These are phyloP conservation scores for Nyssa sinensis DNA, from an alignment of 148 eudicot species.

Conservation along the genomic window DNA sequence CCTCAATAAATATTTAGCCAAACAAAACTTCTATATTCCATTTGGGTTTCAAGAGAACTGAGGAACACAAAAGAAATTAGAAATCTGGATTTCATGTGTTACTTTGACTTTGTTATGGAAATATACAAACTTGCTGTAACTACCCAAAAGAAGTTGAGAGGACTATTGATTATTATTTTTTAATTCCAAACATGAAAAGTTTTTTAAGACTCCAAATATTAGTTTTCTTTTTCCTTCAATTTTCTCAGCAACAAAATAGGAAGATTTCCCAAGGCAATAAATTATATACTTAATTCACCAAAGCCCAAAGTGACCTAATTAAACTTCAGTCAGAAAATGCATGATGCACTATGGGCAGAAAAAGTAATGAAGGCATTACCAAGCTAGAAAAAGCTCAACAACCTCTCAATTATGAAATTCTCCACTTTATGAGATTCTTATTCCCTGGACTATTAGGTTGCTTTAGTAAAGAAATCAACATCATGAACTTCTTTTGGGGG, in stretches of 20 bases:
- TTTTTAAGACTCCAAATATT: neutral
- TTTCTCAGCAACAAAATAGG: neutral
- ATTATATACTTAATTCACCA: neutral
- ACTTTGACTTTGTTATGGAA: neutral
- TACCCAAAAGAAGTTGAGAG: neutral
- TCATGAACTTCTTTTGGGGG: too few species aligned
- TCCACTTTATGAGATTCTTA: neutral
- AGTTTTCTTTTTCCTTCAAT: neutral
- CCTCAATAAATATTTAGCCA: neutral
- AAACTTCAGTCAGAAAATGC: neutral
- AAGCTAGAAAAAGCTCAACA: neutral
- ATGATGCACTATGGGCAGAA: neutral
- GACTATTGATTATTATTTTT: neutral
- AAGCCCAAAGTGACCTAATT: neutral
- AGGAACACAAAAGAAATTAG: neutral
- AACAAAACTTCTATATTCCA: neutral
- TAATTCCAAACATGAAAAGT: neutral
- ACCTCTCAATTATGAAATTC: neutral
- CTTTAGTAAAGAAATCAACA: constrained; percentile 6
- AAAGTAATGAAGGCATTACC: neutral
- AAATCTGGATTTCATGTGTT: neutral
- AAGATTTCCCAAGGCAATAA: neutral
- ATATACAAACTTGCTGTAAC: too few species aligned
- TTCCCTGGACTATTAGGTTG: neutral
- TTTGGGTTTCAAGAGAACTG: neutral